These are phyloP conservation scores for Stipa capillata DNA, from an alignment of 176 grass and related monocot species.

Conservation along the genomic window DNA sequence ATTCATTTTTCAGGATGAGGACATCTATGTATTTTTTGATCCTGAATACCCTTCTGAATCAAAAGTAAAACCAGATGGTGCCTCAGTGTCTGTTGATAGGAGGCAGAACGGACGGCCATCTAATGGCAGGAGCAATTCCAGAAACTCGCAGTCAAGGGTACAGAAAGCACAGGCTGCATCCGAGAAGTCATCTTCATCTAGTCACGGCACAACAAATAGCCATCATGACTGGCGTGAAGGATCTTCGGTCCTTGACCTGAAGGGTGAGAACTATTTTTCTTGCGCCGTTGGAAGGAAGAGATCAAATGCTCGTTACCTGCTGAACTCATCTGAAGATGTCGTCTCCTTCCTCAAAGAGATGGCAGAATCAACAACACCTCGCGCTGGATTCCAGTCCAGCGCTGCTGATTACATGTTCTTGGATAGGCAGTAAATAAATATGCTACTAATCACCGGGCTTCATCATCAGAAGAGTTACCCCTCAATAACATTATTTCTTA, in stretches of 20 bases:
- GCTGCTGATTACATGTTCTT: constrained; percentile 35
- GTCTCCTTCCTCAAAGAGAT: constrained; percentile 66
- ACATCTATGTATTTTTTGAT: constrained; percentile 82
- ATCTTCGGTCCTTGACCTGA: constrained; percentile 87
- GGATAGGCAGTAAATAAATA: constrained; percentile 38
- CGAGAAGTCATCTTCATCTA: constrained; percentile 41
- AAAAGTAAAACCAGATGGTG: constrained; percentile 37
- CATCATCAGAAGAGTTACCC: neutral
- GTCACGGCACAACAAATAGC: constrained; percentile 28
- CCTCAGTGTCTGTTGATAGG: constrained; percentile 37
- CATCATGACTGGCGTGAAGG: constrained; percentile 80
- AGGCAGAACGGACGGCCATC: constrained; percentile 30
- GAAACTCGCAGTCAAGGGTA: constrained; percentile 40
- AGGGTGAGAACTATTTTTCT: constrained; percentile 83
- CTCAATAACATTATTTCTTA: constrained; percentile 10
- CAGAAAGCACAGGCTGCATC: constrained; percentile 40
- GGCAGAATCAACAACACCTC: constrained; percentile 27
- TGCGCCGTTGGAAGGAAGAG: constrained; percentile 83
- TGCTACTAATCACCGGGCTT: neutral
- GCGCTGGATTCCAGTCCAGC: neutral
- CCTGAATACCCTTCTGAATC: constrained; percentile 65
- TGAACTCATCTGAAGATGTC: constrained; percentile 77
- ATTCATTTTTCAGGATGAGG: constrained; percentile 71
- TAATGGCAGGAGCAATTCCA: constrained; percentile 53
- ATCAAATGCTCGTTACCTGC: constrained; percentile 59